phyloP scores from a whole-genome alignment of 805 yeast species.

The Schwanniomyces pseudopolymorphus region DNA sequence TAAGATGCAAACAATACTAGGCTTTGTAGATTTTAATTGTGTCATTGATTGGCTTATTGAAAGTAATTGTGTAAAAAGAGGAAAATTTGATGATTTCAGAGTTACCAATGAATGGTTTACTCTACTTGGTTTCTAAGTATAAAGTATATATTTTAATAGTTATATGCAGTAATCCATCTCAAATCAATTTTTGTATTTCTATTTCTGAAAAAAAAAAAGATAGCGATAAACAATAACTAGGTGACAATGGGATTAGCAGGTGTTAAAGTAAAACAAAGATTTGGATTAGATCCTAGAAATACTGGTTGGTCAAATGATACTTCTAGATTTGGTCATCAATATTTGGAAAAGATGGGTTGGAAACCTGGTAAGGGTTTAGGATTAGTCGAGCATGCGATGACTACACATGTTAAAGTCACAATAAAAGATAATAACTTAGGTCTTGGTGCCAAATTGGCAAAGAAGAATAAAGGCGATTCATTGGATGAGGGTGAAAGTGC shows the following conservation, averaged over 20 bases:
- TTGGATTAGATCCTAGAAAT: constrained; percentile 91
- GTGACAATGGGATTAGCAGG: constrained; percentile 82
- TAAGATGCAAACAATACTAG: constrained; percentile 29
- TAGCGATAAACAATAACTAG: background rate
- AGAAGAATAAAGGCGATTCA: constrained; percentile 59
- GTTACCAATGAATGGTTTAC: constrained; percentile 47
- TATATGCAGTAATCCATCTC: constrained; percentile 2
- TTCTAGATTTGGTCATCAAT: constrained; percentile 82
- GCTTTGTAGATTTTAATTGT: constrained; percentile 23
- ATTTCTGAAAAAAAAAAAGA: background rate
- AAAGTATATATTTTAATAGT: background rate
- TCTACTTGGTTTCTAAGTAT: constrained; percentile 26
- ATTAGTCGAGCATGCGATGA: constrained; percentile 58
- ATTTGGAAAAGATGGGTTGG: constrained; percentile 86
- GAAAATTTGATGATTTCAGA: constrained; percentile 42
- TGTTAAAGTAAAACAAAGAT: constrained; percentile 72
- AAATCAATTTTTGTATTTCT: background rate
- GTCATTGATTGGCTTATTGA: constrained; percentile 42
- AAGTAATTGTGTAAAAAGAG: constrained; percentile 34
- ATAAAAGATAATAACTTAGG: constrained; percentile 84
- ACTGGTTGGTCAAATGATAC: constrained; percentile 92
- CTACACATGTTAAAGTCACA: constrained; percentile 79
- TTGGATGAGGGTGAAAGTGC: constrained; percentile 81
- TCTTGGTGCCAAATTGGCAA: constrained; percentile 77
- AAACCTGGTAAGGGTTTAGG: constrained; percentile 90